A percentile compares a stretch with the other conserved stretches of the same genome.
Conservation (phyloP, 2,329 filamentous ascomycete genomes). For the Hortaea sp. region DNA sequence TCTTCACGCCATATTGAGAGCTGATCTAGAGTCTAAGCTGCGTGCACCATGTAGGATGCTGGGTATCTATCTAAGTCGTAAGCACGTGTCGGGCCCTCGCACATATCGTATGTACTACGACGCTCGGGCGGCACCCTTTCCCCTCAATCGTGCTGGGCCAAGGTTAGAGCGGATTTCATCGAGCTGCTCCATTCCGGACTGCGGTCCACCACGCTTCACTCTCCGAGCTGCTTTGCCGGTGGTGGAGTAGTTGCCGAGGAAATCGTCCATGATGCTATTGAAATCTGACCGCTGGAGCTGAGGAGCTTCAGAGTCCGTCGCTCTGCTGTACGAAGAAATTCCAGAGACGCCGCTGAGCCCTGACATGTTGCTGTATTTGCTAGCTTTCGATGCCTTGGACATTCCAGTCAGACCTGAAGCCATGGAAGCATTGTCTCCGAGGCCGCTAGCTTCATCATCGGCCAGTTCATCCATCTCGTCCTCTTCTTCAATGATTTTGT, state of each 20-base stretch:
- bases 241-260: conserved; percentile 64
- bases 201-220: conserved; percentile 27
- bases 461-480: conserved; percentile 15
- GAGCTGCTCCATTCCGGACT: conserved; percentile 68
- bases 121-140: not conserved
- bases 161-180: conserved; percentile 78
- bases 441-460: conserved; percentile 4
- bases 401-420: conserved; percentile 41
- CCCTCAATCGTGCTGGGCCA: conserved; percentile 58
- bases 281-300: conserved; percentile 64
- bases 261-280: conserved; percentile 85
- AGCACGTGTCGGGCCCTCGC: conserved; percentile 32
- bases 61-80: conserved; percentile 23
- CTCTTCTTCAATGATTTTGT: conserved; percentile 48
- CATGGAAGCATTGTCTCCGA: conserved; percentile 34
- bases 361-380: conserved; percentile 24
- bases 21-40: not conserved
- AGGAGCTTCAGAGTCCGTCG: conserved; percentile 31
- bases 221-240: conserved; percentile 45
- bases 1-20: no score
- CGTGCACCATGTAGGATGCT: not conserved
- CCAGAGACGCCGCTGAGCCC: conserved; percentile 27
- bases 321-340: conserved; percentile 17
- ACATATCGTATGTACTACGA: not conserved
- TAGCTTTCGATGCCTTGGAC: conserved; percentile 34